Conservation (phyloP, 2,329 filamentous ascomycete genomes). For the Epichloe aotearoae region DNA sequence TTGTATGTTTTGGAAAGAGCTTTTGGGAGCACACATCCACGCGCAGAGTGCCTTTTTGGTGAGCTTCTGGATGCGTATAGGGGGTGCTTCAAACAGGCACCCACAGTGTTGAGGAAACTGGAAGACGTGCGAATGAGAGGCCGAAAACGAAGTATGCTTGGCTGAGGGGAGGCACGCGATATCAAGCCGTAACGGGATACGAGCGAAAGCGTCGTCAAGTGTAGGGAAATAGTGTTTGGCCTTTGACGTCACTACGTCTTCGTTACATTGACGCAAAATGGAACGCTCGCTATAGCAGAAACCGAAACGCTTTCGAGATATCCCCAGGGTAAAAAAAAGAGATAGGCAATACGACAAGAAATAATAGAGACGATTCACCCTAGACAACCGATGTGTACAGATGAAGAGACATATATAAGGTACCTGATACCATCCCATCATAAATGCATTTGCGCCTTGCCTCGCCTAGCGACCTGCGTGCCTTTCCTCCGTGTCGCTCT, state of each 20-base stretch:
- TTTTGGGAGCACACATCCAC: slow-evolving; percentile 88
- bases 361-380: too few relatives aligned
- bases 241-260: background rate
- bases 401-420: background rate
- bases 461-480: background rate
- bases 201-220: too few relatives aligned
- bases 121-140: slow-evolving; percentile 91
- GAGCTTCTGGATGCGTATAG: slow-evolving; percentile 65
- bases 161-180: slow-evolving; percentile 31
- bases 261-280: background rate
- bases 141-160: slow-evolving; percentile 93
- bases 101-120: slow-evolving; percentile 61
- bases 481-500: background rate
- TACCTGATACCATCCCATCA: background rate
- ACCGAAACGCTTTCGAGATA: background rate
- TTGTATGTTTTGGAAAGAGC: slow-evolving; percentile 90
- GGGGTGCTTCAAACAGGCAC: slow-evolving; percentile 61
- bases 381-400: too few relatives aligned
- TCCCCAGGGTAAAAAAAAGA: background rate
- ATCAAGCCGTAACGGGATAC: too few relatives aligned
- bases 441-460: background rate
- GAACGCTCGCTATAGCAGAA: slow-evolving; percentile 6
- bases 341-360: background rate
- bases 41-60: slow-evolving; percentile 62
- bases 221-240: background rate